phyloP scores from a whole-genome alignment of 371 early-diverging fungal genomes.

The Actinomucor elegans region DNA sequence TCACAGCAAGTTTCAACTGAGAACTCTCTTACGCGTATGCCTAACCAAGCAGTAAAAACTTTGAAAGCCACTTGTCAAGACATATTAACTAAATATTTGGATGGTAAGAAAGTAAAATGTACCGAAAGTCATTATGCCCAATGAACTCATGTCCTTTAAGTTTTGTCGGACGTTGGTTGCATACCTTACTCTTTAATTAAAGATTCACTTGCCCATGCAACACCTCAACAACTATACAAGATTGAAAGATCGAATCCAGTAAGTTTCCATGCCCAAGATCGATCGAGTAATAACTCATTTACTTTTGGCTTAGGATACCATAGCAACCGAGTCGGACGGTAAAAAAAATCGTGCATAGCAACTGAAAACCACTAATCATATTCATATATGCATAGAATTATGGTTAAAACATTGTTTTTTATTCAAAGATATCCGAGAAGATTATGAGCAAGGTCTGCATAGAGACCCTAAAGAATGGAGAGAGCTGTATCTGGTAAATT shows the following conservation, averaged over 20 bases:
- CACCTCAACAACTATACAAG: slow-evolving; percentile 38
- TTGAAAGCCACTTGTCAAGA: slow-evolving; percentile 38
- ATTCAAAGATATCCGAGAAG: slow-evolving; percentile 36
- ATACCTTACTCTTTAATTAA: slow-evolving; percentile 37
- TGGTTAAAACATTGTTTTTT: slow-evolving; percentile 39
- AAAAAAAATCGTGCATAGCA: too few species aligned
- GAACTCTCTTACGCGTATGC: too few species aligned
- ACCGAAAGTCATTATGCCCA: background rate
- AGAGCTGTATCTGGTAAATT: slow-evolving; percentile 33
- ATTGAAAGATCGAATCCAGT: slow-evolving; percentile 46
- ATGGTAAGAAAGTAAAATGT: slow-evolving; percentile 24
- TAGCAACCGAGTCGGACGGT: slow-evolving; percentile 39
- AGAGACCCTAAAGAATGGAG: slow-evolving; percentile 33
- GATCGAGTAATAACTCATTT: background rate
- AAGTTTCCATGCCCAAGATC: slow-evolving; percentile 4
- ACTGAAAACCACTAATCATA: background rate
- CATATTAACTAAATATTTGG: slow-evolving; percentile 32
- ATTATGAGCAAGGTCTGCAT: slow-evolving; percentile 29
- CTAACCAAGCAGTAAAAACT: slow-evolving; percentile 31
- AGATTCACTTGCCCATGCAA: slow-evolving; percentile 31
- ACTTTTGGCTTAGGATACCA: slow-evolving; percentile 24
- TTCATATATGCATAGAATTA: slow-evolving; percentile 21
- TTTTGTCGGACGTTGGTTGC: slow-evolving; percentile 32
- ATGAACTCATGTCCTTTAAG: slow-evolving; percentile 6
- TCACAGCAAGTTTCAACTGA: too few species aligned